Conservation (phyloP, 176 grass and related monocot species). For the Ampelocalamus luodianensis region DNA sequence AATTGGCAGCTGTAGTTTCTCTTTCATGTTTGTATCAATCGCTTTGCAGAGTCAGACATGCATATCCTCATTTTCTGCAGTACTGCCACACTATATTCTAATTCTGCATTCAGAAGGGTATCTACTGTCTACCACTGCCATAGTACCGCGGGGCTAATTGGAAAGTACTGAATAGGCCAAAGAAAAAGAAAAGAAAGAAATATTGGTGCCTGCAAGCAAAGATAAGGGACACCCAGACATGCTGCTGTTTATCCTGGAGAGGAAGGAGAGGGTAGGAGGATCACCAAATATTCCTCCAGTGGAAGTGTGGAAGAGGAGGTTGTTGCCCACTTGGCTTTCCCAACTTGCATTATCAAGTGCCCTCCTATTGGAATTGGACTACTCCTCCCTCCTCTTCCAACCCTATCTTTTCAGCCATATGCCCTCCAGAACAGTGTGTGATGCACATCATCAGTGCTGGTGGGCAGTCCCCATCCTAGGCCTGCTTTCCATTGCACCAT, state of each 20-base stretch:
- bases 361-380: slow-evolving; percentile 15
- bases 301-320: slow-evolving; percentile 50
- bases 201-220: not conserved
- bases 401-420: not conserved
- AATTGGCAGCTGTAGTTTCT: not conserved
- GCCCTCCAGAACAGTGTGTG: not conserved
- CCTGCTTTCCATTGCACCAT: slow-evolving; percentile 49
- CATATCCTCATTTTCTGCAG: not conserved
- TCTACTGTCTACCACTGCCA: not conserved
- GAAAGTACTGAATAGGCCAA: not conserved
- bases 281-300: slow-evolving; percentile 22
- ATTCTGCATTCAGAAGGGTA: too few species aligned
- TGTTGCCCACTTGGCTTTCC: slow-evolving; percentile 55
- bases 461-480: slow-evolving; percentile 60
- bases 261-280: slow-evolving; percentile 35
- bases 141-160: not conserved
- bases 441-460: slow-evolving; percentile 32
- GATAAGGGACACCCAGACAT: not conserved
- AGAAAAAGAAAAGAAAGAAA: not conserved
- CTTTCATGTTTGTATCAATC: not conserved
- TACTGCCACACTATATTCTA: not conserved
- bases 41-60: not conserved
- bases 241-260: slow-evolving; percentile 25
- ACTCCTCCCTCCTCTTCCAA: not conserved
- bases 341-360: slow-evolving; percentile 29